Percentiles rank a stretch among this genome's conserved stretches.
These are phyloP conservation scores for Solanum ahanhuiri DNA, from an alignment of 257 asterid species.

Conservation along the genomic window DNA sequence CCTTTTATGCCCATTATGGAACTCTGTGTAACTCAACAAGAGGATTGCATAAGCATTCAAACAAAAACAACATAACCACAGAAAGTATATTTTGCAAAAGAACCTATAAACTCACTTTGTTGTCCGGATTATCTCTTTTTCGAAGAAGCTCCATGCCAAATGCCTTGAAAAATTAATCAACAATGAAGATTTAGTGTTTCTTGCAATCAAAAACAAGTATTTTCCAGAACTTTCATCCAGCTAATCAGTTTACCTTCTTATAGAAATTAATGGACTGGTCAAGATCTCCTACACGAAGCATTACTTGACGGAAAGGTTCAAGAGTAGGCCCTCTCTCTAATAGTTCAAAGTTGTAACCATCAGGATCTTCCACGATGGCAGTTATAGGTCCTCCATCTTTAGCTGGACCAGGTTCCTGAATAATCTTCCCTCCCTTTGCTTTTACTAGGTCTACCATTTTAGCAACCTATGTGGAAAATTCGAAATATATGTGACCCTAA, in stretches of 20 bases:
- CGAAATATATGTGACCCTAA: not conserved
- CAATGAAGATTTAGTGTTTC: not conserved
- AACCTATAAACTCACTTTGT: conserved; percentile 22
- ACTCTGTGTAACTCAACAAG: not conserved
- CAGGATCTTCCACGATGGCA: conserved; percentile 36
- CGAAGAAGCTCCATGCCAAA: conserved; percentile 43
- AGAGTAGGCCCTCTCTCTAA: conserved; percentile 22
- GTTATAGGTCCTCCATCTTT: conserved; percentile 13
- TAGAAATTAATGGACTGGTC: conserved; percentile 39
- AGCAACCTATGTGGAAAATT: conserved; percentile 19
- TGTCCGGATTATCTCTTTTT: conserved; percentile 27
- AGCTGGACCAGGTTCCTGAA: conserved; percentile 16
- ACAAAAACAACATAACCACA: not conserved
- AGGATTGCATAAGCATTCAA: not conserved
- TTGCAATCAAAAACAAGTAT: not conserved
- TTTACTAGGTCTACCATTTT: conserved; percentile 26
- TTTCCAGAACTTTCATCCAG: not conserved
- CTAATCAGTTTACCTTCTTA: conserved; percentile 17
- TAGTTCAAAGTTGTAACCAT: conserved; percentile 36
- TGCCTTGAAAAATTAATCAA: conserved; percentile 21
- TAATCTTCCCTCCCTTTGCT: conserved; percentile 28
- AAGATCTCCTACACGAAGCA: conserved; percentile 51
- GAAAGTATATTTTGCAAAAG: not conserved
- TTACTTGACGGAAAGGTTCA: conserved; percentile 35
- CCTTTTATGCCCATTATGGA: not conserved